Percentiles rank a stretch among this genome's conserved stretches.
Evolutionary conservation across 2,329 filamentous ascomycete genomes (phyloP).

Genomic region (Aurifilum marmelostoma): DNA sequence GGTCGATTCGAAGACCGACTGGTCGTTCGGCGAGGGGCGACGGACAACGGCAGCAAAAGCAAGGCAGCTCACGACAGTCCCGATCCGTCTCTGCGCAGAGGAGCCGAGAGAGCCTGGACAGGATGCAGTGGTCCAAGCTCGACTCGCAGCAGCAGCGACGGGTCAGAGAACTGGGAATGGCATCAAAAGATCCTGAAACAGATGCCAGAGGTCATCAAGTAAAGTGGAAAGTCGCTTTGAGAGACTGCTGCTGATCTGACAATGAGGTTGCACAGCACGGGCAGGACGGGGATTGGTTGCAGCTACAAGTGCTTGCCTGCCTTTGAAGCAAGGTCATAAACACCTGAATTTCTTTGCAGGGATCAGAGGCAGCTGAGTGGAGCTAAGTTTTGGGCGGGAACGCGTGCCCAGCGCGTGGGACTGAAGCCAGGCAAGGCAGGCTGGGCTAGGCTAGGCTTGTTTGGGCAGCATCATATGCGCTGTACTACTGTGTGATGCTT

Average conservation of each 20-base stretch:
- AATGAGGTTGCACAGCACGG: slow-evolving; percentile 4
- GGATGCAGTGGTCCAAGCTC: slow-evolving; percentile 19
- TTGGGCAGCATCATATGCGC: slow-evolving; percentile 20
- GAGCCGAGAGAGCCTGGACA: slow-evolving; percentile 14
- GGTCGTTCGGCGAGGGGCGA: background rate
- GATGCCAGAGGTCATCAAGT: background rate
- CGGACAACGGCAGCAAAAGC: slow-evolving; percentile 13
- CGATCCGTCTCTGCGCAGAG: slow-evolving; percentile 27
- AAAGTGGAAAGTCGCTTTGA: background rate
- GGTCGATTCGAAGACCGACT: background rate
- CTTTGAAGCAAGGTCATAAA: slow-evolving; percentile 25
- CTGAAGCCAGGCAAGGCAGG: slow-evolving; percentile 26
- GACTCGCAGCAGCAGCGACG: slow-evolving; percentile 39
- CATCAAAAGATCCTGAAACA: background rate
- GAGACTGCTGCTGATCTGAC: slow-evolving; percentile 23
- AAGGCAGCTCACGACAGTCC: slow-evolving; percentile 7
- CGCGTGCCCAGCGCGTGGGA: slow-evolving; percentile 36
- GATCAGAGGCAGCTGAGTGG: slow-evolving; percentile 21
- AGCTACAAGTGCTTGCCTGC: slow-evolving; percentile 9
- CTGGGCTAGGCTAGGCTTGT: slow-evolving; percentile 36
- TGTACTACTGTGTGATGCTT: background rate
- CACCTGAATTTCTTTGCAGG: slow-evolving; percentile 31
- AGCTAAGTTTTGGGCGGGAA: slow-evolving; percentile 31
- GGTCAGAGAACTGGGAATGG: slow-evolving; percentile 21
- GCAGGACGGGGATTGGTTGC: background rate